Evolutionary conservation across 1,284 basidiomycete species (phyloP), one percentile per base, ranked within the genome.

Genomic region (Leccinum pachyderme): DNA sequence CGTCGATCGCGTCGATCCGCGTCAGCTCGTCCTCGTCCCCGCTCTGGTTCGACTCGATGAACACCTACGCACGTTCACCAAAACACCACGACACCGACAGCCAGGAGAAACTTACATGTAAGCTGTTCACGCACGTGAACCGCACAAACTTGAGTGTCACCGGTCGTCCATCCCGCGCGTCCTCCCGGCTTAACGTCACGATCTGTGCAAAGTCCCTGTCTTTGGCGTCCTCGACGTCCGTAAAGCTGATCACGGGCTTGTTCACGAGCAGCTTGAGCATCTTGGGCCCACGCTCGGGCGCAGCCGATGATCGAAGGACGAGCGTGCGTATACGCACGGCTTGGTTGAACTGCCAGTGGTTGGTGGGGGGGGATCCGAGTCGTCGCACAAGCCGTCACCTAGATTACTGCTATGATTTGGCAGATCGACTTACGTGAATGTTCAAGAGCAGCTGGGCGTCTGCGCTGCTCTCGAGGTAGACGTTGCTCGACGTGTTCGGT

Each of bases 391-490:
- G 15, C 25, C 41, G 35, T 37, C 35, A 18, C 9, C 35, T n/a
- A 11, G 37, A 39, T 15, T 18, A 1, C 18, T 18, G 18, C 18
- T 18, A 39, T 18, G 35, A 18, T 18, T 13, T 9, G 43, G 18
- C 18, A 18, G 12, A 59, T 49, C 4, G 41, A 32, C 83, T 64
- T 66, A 89, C 89, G 24, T 81, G 78, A 53, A 93, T 78, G 59
- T 78, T 87, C 53, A 93, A 64, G 28, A 93, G 75, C 15, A 91
- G 75, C 65, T 94, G 86, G 65, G 91, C 90, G 66, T 94, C 92
- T 2, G 81, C 84, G 66, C 93, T 91, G 64, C 87, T 91, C 61
- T 87, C 79, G 56, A 94, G 77, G 69, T 83, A 89, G 52, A 56
- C 33, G 70, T 72, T 12, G 24, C 56, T 51, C 18, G 71, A 62